These are phyloP conservation scores for Straminergon stramineum DNA, from an alignment of 225 moss, liverwort and hornwort genomes.

Conservation along the genomic window DNA sequence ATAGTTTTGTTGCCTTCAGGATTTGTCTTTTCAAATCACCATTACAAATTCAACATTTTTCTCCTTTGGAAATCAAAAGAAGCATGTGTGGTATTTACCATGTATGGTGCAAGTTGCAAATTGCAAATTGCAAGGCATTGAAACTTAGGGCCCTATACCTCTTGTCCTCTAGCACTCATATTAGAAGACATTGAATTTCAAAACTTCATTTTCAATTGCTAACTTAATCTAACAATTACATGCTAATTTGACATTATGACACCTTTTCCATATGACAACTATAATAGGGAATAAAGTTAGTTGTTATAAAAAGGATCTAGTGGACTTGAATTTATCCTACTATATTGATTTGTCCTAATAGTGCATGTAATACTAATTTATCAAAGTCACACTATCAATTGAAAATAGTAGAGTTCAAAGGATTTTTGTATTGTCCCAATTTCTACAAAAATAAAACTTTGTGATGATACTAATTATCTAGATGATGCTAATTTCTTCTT, in stretches of 20 bases:
- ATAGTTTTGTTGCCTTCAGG: not conserved
- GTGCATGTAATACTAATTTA: not conserved
- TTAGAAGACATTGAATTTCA: too few relatives aligned
- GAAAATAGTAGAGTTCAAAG: not conserved
- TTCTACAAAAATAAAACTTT: not conserved
- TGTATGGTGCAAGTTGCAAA: not conserved
- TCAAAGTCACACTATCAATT: not conserved
- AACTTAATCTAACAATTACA: too few relatives aligned
- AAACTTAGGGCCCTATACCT: fast-evolving
- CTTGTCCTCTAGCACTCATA: fast-evolving
- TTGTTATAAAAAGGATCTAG: too few relatives aligned
- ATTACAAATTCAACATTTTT: fast-evolving
- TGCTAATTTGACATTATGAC: too few relatives aligned
- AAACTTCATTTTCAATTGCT: too few relatives aligned
- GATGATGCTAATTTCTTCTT: not conserved
- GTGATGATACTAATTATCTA: not conserved
- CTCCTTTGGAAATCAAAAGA: fast-evolving
- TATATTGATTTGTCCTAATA: not conserved
- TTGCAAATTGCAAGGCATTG: fast-evolving
- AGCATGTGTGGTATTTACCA: not conserved
- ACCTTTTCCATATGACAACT: too few relatives aligned
- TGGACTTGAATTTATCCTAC: not conserved
- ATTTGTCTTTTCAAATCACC: not conserved
- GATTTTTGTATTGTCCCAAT: not conserved
- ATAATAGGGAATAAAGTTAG: too few relatives aligned